These are phyloP conservation scores for Sphaerostilbella broomeana DNA, from an alignment of 2,329 filamentous ascomycete species.

Conservation along the genomic window DNA sequence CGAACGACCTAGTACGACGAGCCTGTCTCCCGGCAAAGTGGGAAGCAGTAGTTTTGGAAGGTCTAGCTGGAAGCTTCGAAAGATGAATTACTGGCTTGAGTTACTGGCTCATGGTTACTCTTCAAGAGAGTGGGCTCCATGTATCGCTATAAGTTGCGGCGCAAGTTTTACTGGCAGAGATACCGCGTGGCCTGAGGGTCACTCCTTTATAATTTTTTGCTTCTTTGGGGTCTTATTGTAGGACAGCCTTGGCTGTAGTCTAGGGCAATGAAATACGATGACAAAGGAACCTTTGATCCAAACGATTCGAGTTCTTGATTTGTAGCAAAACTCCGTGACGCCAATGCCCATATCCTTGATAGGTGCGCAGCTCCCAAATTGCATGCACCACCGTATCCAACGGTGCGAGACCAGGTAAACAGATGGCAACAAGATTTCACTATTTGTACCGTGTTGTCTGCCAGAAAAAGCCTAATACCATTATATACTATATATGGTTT, in stretches of 20 bases:
- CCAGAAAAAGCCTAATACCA: too few relatives aligned
- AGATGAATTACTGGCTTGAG: conserved; percentile 5
- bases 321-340: not conserved
- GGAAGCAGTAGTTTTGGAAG: conserved; percentile 16
- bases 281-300: conserved; percentile 6
- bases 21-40: conserved; percentile 6
- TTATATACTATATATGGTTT: too few relatives aligned
- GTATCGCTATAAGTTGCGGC: too few relatives aligned
- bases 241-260: conserved; percentile 31
- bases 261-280: conserved; percentile 20
- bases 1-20: conserved; percentile 19
- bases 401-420: too few relatives aligned
- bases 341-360: too few relatives aligned
- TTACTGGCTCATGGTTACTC: too few relatives aligned
- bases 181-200: conserved; percentile 28
- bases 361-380: too few relatives aligned
- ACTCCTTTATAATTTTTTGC: conserved; percentile 20
- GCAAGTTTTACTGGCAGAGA: conserved; percentile 30
- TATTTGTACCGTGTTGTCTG: not conserved
- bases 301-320: not conserved
- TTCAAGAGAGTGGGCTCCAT: too few relatives aligned
- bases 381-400: too few relatives aligned
- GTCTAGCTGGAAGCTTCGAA: conserved; percentile 16
- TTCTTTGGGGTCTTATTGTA: conserved; percentile 13
- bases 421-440: not conserved